phyloP scores from a whole-genome alignment of 148 eudicot genomes.

The Selenicereus undatus region DNA sequence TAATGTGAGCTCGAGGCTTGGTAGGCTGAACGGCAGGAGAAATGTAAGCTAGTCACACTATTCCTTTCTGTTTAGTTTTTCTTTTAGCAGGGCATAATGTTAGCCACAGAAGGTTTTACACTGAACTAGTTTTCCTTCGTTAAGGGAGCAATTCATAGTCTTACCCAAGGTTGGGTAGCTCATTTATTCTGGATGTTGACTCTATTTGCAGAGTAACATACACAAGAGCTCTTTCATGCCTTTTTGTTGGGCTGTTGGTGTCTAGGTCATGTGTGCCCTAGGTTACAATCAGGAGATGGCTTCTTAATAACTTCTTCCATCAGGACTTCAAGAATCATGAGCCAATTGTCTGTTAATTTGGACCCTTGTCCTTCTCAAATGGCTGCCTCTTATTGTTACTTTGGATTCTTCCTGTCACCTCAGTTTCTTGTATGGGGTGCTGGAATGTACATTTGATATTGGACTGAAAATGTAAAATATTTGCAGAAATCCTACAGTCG shows the following conservation, averaged over 20 bases:
- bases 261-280: not conserved
- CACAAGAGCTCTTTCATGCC: not conserved
- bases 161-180: not conserved
- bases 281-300: no score
- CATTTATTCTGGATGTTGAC: not conserved
- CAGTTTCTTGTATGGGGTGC: no score
- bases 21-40: slow-evolving; percentile 73
- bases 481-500: no score
- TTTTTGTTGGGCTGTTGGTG: not conserved
- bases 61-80: not conserved
- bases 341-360: not conserved
- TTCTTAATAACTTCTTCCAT: no score
- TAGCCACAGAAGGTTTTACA: not conserved
- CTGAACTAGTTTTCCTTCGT: not conserved
- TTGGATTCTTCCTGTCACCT: not conserved
- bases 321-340: no score
- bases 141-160: not conserved
- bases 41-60: slow-evolving; percentile 50
- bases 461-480: no score
- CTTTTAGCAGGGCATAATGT: not conserved
- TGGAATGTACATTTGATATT: no score
- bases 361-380: not conserved
- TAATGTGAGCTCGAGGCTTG: slow-evolving; percentile 80
- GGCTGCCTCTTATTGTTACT: not conserved
- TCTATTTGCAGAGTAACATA: not conserved